Evolutionary conservation across 495 filamentous ascomycete genomes (phyloP).

Genomic region (Penicillium flavigenum): DNA sequence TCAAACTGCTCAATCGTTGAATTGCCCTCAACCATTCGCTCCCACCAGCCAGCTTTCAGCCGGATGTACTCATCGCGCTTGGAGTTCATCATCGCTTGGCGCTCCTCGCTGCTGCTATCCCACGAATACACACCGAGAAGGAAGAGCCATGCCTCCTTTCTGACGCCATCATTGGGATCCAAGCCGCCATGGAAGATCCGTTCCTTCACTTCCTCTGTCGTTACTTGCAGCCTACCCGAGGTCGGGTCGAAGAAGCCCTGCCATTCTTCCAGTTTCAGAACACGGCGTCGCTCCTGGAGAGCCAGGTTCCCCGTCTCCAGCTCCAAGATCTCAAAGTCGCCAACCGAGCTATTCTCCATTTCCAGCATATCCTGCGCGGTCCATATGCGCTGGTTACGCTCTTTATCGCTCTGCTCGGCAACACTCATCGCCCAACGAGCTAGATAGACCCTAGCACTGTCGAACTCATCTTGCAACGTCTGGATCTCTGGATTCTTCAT

Average conservation of each 20-base stretch:
- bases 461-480: constrained; percentile 93
- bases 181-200: constrained; percentile 93
- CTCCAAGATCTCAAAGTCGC: constrained; percentile 93
- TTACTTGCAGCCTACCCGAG: constrained; percentile 72
- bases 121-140: constrained; percentile 87
- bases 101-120: constrained; percentile 79
- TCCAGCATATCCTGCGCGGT: constrained; percentile 89
- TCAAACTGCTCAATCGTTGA: constrained; percentile 76
- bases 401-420: constrained; percentile 89
- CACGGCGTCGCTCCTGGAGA: constrained; percentile 69
- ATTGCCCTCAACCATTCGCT: constrained; percentile 79
- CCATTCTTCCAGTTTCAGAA: constrained; percentile 83
- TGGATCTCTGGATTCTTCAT: constrained; percentile 93
- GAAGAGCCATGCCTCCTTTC: constrained; percentile 97
- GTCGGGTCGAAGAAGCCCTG: constrained; percentile 73
- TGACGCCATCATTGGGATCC: constrained; percentile 81
- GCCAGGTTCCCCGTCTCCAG: constrained; percentile 68
- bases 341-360: constrained; percentile 89
- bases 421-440: constrained; percentile 99
- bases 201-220: constrained; percentile 90
- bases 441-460: constrained; percentile 89
- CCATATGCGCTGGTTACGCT: constrained; percentile 82
- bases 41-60: constrained; percentile 95
- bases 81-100: constrained; percentile 76
- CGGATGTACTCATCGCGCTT: constrained; percentile 91